A percentile compares a stretch with the other conserved stretches of the same genome.
Evolutionary conservation across 176 grass and related monocot genomes (phyloP).

Genomic region (Puya raimondii): DNA sequence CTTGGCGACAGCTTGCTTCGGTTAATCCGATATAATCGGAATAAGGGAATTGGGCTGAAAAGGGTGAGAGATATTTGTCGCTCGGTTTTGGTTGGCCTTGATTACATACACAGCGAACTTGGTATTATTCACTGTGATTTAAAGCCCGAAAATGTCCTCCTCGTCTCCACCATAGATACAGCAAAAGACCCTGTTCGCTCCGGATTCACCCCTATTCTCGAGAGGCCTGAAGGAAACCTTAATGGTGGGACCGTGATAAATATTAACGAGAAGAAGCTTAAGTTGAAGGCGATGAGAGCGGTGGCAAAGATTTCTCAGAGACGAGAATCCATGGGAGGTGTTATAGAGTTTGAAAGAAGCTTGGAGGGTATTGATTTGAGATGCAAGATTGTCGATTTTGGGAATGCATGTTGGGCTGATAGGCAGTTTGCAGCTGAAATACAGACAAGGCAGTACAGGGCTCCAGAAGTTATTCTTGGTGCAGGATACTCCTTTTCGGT

Average conservation of each 20-base stretch:
- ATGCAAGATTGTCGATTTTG: constrained; percentile 97
- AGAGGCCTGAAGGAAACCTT: constrained; percentile 39
- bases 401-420: constrained; percentile 66
- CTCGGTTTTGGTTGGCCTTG: constrained; percentile 57
- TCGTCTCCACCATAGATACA: constrained; percentile 76
- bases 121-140: constrained; percentile 83
- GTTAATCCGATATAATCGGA: constrained; percentile 58
- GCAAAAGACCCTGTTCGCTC: constrained; percentile 65
- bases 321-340: constrained; percentile 46
- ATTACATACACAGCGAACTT: constrained; percentile 69
- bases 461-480: constrained; percentile 86
- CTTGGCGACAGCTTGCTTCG: constrained; percentile 79
- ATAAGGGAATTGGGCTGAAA: constrained; percentile 62
- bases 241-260: constrained; percentile 28
- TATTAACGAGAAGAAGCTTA: constrained; percentile 77
- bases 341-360: constrained; percentile 50
- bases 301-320: constrained; percentile 55
- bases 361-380: constrained; percentile 70
- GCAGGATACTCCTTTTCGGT: constrained; percentile 64
- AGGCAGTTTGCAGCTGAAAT: constrained; percentile 61
- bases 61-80: constrained; percentile 57
- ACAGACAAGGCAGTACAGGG: constrained; percentile 89
- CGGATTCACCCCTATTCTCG: constrained; percentile 53
- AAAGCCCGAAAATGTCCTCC: constrained; percentile 85
- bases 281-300: constrained; percentile 43